Evolutionary conservation across 768 basidiomycete species (phyloP), one percentile per base, ranked within the genome.

Genomic region (Auricularia sp.): DNA sequence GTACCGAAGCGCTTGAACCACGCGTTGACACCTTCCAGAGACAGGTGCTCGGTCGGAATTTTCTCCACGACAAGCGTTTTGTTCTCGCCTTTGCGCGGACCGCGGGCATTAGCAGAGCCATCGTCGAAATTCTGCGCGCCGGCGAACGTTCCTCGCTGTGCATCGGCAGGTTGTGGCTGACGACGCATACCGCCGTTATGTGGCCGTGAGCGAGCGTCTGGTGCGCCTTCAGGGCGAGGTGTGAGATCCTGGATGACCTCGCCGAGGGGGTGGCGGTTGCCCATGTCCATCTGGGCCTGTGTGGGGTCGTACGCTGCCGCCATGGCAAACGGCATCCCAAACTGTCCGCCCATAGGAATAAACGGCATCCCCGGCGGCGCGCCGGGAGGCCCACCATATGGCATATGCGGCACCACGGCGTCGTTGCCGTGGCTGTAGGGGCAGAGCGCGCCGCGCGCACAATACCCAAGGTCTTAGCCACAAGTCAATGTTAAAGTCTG

Each of bases 1-100:
- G 85, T 88, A 8, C 95, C 95, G 69, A 96, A 98, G 68, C 87
- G 85, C 74, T 89, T 88, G 79, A 98, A 98, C 87, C 93, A 94
- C 21, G 80, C 83, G 70, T 89, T 91, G 63, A 98, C 87, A 4
- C 84, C 78, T 62, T 87, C 88, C 14, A 93, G 82, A 14, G 83
- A 83, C 47, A 96, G 81, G 68, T 89, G 87, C 67, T 92, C 88
- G 62, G 87, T 83, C 0, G 95, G 95, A 65, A 98, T 95, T 77
- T 94, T 94, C 75, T 97, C 93, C 42, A 98, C 89, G 14, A 97
- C 92, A 24, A 98, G 80, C 0, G 90, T 93, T 76, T 87, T 90
- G 74, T 87, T 86, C 66, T 82, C 83, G 65, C 86, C 56, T 29
- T 59, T 59, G 24, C 56, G 56, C 11, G 56, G 56, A 33, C 56